Percentiles rank a stretch among this genome's conserved stretches.
phyloP scores from a whole-genome alignment of 169 alveolate species.

The Plasmodium adleri region DNA sequence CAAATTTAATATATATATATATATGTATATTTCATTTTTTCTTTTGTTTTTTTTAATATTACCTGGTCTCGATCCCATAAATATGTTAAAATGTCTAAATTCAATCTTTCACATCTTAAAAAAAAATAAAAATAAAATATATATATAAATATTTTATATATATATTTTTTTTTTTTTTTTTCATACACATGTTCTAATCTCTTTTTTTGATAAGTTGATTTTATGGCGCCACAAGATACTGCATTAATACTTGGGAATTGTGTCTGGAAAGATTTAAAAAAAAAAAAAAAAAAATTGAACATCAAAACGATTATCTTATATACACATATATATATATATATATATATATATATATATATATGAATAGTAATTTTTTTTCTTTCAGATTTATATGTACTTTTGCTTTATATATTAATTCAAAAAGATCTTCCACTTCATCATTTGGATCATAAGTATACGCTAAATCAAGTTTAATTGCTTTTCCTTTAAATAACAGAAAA shows the following conservation, averaged over 20 bases:
- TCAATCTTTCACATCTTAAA: constrained; percentile 58
- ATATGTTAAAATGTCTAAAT: constrained; percentile 79
- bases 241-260: constrained; percentile 59
- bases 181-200: constrained; percentile 96
- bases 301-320: neutral
- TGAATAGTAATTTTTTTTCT: neutral
- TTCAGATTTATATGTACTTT: constrained; percentile 49
- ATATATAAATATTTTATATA: neutral
- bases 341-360: neutral
- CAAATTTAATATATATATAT: constrained; percentile 89
- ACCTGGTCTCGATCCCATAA: constrained; percentile 83
- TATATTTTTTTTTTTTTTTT: constrained; percentile 44
- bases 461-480: constrained; percentile 77
- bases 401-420: constrained; percentile 78
- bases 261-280: constrained; percentile 11
- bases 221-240: constrained; percentile 95
- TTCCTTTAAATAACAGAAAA: neutral
- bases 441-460: constrained; percentile 85
- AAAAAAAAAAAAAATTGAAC: constrained; percentile 10
- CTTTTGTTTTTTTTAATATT: neutral
- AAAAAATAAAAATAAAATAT: constrained; percentile 10
- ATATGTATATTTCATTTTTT: neutral
- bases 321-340: constrained; percentile 7
- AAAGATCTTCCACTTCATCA: constrained; percentile 98
- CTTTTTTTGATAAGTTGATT: constrained; percentile 95